These are phyloP conservation scores for Tulasnella sp. DNA, from an alignment of 768 basidiomycete genomes.

Conservation along the genomic window DNA sequence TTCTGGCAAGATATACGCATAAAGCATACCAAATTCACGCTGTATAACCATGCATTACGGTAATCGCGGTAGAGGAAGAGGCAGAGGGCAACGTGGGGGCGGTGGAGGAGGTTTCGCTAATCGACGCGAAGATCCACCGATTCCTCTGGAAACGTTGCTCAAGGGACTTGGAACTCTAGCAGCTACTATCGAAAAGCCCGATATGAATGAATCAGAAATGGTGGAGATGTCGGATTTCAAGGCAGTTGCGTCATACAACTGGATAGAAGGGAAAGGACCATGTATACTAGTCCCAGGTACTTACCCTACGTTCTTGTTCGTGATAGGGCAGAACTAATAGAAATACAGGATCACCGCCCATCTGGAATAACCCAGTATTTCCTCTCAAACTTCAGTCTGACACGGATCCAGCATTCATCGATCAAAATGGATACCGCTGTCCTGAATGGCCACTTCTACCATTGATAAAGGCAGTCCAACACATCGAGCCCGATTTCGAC, in stretches of 20 bases:
- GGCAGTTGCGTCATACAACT: constrained; percentile 38
- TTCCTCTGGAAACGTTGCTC: too few relatives aligned
- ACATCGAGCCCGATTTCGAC: constrained; percentile 25
- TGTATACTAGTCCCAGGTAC: constrained; percentile 35
- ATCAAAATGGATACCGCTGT: constrained; percentile 43
- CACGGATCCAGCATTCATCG: constrained; percentile 34
- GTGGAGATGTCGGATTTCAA: constrained; percentile 16
- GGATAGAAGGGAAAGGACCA: constrained; percentile 32
- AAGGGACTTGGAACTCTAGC: too few relatives aligned
- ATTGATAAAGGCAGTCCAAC: constrained; percentile 45
- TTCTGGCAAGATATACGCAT: too few relatives aligned
- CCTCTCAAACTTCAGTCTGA: constrained; percentile 48
- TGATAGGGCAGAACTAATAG: constrained; percentile 19
- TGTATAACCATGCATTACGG: too few relatives aligned
- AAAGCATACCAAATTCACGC: too few relatives aligned
- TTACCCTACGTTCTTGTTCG: neutral
- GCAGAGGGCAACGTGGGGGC: too few relatives aligned
- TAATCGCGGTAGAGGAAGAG: too few relatives aligned
- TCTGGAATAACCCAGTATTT: constrained; percentile 37
- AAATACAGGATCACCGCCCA: constrained; percentile 41
- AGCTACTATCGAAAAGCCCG: too few relatives aligned
- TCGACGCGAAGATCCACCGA: too few relatives aligned
- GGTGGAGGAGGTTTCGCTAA: too few relatives aligned
- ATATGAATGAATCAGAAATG: too few relatives aligned
- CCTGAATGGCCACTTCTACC: constrained; percentile 34